Base-by-base conservation (phyloP, 345 rosid species). In the Psidium friedrichsthalianum region DNA sequence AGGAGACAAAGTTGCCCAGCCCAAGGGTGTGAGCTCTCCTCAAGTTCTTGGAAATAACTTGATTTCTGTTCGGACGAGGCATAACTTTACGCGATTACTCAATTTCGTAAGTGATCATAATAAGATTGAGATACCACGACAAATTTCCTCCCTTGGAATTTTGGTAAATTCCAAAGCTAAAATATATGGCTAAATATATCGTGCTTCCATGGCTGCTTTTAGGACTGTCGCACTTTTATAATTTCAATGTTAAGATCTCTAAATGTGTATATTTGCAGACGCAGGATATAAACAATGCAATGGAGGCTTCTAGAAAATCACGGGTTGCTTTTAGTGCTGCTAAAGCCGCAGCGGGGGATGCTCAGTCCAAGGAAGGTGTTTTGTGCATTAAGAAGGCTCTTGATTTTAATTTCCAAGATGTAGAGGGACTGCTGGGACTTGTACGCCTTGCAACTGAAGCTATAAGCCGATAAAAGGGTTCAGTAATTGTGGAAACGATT, bases 231-330 rank as follows among this genome's bases (percentile, higher is more conserved):
- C 11, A 22, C 22, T 20, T 56, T 83, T 64, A 56, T 32, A 88
- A 11, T 86, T 69, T 24, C 56, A 51, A 56, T 83, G 51, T 51
- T 52, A 44, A 78, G 85, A 51, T 84, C 36, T 57, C 82, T 55
- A 85, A 84, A 59, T 87, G 81, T 84, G 83, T 57, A 86, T 84
- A 56, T 61, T 89, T 90, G 85, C 96, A 98, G 99, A 83, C 94
- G 21, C 98, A 95, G 84, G 93, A 98, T 78, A 94, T 95, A 84
- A 92, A 88, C 89, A 90, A 87, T 90, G 99, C 98, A 53, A 94
- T 98, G 98, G 99, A 96, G 85, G 99, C 99, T 86, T 92, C 99
- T n/a, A 95, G 94, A 88, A 98, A 93, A 90, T 94, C 98, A 56
- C 92, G 88, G 59, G 85, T 82, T 87, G 94, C 99, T 44, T 92